A percentile compares a stretch with the other conserved stretches of the same genome.
These are phyloP conservation scores for Verticillium isaacii DNA, from an alignment of 2,329 filamentous ascomycete genomes.

Conservation along the genomic window DNA sequence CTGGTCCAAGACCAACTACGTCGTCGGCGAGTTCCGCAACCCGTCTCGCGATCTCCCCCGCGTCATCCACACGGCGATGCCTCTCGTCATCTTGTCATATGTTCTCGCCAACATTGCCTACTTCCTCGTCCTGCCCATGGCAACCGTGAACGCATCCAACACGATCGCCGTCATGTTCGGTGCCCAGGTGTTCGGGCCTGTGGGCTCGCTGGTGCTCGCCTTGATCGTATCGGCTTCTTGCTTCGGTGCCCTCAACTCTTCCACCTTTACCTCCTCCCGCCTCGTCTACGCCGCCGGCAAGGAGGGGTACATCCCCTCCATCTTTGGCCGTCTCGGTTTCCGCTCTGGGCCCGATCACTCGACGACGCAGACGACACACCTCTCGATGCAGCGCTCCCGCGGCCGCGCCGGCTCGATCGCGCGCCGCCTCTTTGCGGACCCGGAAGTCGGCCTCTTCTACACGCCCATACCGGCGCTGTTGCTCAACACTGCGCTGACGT, in stretches of 20 bases:
- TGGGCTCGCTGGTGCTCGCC: conserved; percentile 78
- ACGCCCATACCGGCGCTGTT: conserved; percentile 91
- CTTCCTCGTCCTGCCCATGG: conserved; percentile 83
- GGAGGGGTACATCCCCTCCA: conserved; percentile 81
- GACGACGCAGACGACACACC: conserved; percentile 38
- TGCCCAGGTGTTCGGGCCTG: conserved; percentile 77
- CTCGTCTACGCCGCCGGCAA: conserved; percentile 92
- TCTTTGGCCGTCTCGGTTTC: conserved; percentile 81
- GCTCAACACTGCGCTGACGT: conserved; percentile 72
- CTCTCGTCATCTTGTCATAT: conserved; percentile 86
- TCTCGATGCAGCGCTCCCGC: conserved; percentile 41
- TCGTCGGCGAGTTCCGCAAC: conserved; percentile 94
- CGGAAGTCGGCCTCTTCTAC: conserved; percentile 76
- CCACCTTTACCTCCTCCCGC: conserved; percentile 86
- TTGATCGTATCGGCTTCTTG: conserved; percentile 88
- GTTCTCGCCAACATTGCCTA: conserved; percentile 89
- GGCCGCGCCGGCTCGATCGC: conserved; percentile 56
- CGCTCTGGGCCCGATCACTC: conserved; percentile 36
- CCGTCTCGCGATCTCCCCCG: conserved; percentile 83
- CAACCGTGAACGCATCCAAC: conserved; percentile 79
- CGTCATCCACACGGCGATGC: conserved; percentile 95
- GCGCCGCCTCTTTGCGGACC: conserved; percentile 65
- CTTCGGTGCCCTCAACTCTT: conserved; percentile 91
- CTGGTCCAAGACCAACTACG: conserved; percentile 76
- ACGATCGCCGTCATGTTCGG: conserved; percentile 97